Base-by-base conservation (phyloP, 208 protist genomes). In the Acanthamoeba lenticulata region DNA sequence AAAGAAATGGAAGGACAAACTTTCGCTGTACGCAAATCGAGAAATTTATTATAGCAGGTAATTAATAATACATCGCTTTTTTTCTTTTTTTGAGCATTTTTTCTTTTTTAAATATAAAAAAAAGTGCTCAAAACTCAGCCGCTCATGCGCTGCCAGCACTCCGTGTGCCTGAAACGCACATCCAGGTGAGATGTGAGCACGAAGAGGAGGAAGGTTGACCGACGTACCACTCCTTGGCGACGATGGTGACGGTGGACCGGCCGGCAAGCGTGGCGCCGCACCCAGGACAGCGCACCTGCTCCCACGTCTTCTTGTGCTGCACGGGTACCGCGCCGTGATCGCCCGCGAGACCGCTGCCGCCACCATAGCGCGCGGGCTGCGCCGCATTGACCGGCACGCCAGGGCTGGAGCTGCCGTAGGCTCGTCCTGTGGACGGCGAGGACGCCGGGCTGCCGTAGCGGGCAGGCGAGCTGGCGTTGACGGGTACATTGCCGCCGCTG, bases 121-220 rank as follows among this genome's bases (percentile, higher is more conserved):
- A n/a, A n/a, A n/a, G n/a, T n/a, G n/a, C n/a, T n/a, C n/a, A n/a
- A n/a, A n/a, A 29, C 40, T n/a, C 27, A 81, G 0, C 69, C 69
- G 24, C 69, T 81, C 69, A 81, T 81, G 69, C 69, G 69, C 38
- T 81, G 69, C 69, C 69, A 81, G 69, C 69, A 81, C 36, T 81
- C 69, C 0, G 69, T 81, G 40, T 81, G 69, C 69, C 69, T 81
- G 69, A 9, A 27, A 62, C 55, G 55, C 47, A 52, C 47, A 52
- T 15, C 9, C 60, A 69, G 13, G 60, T n/a, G 60, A 29, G 29
- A 34, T 19, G 67, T 24, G 62, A 29, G 21, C 62, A 36, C 32
- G 13, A 69, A 1, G 0, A n/a, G n/a, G 57, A n/a, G 1, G 34
- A 19, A 19, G 32, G 11, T 19, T 2, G 38, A 1, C 0, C 1